Evolutionary conservation across 306 rosid species (phyloP), one percentile per base, ranked within the genome.

Genomic region (Castanea mollissima): DNA sequence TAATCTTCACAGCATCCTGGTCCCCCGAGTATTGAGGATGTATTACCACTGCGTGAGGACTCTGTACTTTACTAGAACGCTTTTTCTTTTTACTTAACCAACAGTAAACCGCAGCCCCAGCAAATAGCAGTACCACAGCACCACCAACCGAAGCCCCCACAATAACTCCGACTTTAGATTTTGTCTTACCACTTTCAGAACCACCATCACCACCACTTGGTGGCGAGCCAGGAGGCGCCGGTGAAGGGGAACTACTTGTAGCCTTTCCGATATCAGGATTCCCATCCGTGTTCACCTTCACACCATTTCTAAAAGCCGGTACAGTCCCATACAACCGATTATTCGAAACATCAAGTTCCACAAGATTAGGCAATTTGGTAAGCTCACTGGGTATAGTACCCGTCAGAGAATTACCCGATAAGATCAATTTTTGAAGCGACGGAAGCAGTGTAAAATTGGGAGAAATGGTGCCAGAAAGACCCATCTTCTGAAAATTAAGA

Each of bases 351-450:
- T 95, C 96, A 10, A 95, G 38, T 27, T 80, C 82, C 34, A 35
- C 35, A 41, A 95, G 73, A 69, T 62, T 11, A 25, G 92, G 78
- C 85, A 91, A 81, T 16, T 34, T 67, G 2, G 86, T 78, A 67
- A 95, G 94, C 83, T 91, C 88, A 1, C 5, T 25, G 5, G 99
- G 99, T 70, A 95, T 85, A 0, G 85, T 84, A 64, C 96, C 91
- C 0, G 38, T 80, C 15, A 95, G 80, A 67, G 4, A 11, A 83
- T 95, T 95, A 73, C 83, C 64, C 9, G 88, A 65, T 20, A 95
- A 81, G 69, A 86, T 14, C 77, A 95, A 63, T 20, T 29, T 91
- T 67, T 29, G 77, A 29, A 95, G 49, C 0, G 89, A 83, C 0
- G 83, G 73, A 73, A 95, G 68, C 81, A 35, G 57, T 0, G 88